Evolutionary conservation across 768 basidiomycete genomes (phyloP).

Genomic region (Tulasnella sp.): DNA sequence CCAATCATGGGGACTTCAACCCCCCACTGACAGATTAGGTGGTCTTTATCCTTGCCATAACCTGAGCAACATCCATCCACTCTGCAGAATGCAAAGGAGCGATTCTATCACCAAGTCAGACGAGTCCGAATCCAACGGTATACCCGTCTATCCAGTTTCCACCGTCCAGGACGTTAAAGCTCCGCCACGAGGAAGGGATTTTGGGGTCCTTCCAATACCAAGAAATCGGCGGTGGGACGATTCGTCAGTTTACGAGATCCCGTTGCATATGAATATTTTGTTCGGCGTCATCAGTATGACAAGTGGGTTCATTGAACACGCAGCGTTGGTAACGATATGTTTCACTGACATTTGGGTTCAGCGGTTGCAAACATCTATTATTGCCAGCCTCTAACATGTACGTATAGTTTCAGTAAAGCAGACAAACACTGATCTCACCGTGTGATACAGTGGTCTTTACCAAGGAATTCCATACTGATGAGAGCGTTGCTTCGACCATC

Average conservation of each 20-base stretch:
- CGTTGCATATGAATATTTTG: constrained; percentile 31
- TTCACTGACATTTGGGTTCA: not conserved
- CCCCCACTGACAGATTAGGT: not conserved
- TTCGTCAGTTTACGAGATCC: constrained; percentile 27
- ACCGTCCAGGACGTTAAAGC: not conserved
- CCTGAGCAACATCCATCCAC: not conserved
- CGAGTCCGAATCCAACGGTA: not conserved
- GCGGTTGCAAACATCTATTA: constrained; percentile 33
- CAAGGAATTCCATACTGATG: constrained; percentile 32
- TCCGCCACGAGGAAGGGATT: constrained; percentile 29
- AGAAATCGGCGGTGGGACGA: constrained; percentile 31
- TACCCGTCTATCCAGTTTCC: not conserved
- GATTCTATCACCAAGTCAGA: not conserved
- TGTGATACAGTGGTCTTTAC: constrained; percentile 31
- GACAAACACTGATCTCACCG: not conserved
- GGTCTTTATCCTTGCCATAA: not conserved
- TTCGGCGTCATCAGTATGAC: constrained; percentile 36
- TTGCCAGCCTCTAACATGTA: constrained; percentile 31
- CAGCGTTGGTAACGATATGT: not conserved
- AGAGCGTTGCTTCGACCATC: constrained; percentile 34
- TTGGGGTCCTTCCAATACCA: constrained; percentile 40
- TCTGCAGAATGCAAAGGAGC: not conserved
- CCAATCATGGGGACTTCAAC: not conserved
- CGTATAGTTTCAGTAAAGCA: not conserved
- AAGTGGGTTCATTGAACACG: constrained; percentile 7